A percentile compares a stretch with the other conserved stretches of the same genome.
Evolutionary conservation across 192 early-diverging fungal species (phyloP).

Genomic region (Coemansia sp.): DNA sequence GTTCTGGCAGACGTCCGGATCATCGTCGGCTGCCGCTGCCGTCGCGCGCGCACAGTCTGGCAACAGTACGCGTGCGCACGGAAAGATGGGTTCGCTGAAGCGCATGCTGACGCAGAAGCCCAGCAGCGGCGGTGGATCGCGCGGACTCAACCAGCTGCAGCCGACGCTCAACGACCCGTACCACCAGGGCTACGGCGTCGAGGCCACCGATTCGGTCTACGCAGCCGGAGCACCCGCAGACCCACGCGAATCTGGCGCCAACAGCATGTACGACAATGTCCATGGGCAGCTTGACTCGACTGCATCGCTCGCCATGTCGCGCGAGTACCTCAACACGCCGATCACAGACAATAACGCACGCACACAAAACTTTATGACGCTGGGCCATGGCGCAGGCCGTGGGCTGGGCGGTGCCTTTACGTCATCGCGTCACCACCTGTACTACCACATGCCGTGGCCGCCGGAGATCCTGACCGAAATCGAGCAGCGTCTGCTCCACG

Average conservation of each 20-base stretch:
- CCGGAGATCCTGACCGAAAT: conserved; percentile 54
- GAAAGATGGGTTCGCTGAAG: conserved; percentile 46
- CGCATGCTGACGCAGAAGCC: conserved; percentile 52
- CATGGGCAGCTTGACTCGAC: conserved; percentile 35
- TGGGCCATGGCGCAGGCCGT: conserved; percentile 14
- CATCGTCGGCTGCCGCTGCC: conserved; percentile 19
- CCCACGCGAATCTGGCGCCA: conserved; percentile 12
- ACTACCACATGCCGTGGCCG: conserved; percentile 57
- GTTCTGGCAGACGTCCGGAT: conserved; percentile 16
- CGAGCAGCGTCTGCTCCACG: conserved; percentile 44
- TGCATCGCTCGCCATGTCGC: conserved; percentile 43
- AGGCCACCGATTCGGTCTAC: conserved; percentile 35
- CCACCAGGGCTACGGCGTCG: conserved; percentile 51
- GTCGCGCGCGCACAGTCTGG: conserved; percentile 13
- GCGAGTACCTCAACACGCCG: conserved; percentile 39
- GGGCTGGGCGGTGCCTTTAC: conserved; percentile 25
- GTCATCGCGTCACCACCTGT: conserved; percentile 32
- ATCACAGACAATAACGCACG: conserved; percentile 16
- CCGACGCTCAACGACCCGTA: conserved; percentile 45
- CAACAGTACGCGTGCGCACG: not conserved
- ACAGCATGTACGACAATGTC: conserved; percentile 30
- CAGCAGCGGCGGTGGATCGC: conserved; percentile 10
- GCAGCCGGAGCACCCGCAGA: conserved; percentile 4
- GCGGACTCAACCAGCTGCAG: conserved; percentile 11
- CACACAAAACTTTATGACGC: conserved; percentile 15